Evolutionary conservation across 1,284 basidiomycete species (phyloP).

Genomic region (Kalmanozyma brasiliensis): DNA sequence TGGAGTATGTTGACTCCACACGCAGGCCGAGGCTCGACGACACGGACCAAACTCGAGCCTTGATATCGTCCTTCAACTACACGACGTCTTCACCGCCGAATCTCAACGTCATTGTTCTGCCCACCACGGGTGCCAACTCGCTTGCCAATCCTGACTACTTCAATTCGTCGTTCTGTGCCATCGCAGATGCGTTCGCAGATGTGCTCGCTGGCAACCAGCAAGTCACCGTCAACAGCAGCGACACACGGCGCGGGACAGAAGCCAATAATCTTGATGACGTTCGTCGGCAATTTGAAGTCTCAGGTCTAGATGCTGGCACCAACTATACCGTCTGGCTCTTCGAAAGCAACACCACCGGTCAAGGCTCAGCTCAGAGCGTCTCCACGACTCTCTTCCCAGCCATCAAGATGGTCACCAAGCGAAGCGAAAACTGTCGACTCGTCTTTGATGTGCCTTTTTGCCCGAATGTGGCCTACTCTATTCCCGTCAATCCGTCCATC

Average conservation of each 20-base stretch:
- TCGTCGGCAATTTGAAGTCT: slow-evolving; percentile 53
- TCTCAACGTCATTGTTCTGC: slow-evolving; percentile 59
- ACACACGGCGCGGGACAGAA: slow-evolving; percentile 50
- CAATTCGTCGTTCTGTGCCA: slow-evolving; percentile 66
- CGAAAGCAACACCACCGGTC: slow-evolving; percentile 40
- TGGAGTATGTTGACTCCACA: slow-evolving; percentile 47
- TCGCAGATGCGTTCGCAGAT: slow-evolving; percentile 47
- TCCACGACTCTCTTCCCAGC: slow-evolving; percentile 52
- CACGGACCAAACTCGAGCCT: slow-evolving; percentile 60
- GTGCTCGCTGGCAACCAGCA: slow-evolving; percentile 18
- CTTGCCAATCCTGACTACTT: slow-evolving; percentile 57
- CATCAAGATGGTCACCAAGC: slow-evolving; percentile 67
- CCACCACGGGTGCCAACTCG: slow-evolving; percentile 48
- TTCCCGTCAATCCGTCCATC: slow-evolving; percentile 65
- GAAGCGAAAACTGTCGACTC: slow-evolving; percentile 65
- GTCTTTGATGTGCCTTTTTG: slow-evolving; percentile 68
- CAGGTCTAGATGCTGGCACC: slow-evolving; percentile 52
- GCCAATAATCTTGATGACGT: slow-evolving; percentile 38
- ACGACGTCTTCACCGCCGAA: slow-evolving; percentile 47
- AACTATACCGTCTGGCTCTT: slow-evolving; percentile 69
- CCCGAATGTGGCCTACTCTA: slow-evolving; percentile 69
- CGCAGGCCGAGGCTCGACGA: slow-evolving; percentile 61
- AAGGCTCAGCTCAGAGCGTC: slow-evolving; percentile 28
- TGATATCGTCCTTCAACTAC: slow-evolving; percentile 66
- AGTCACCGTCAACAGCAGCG: slow-evolving; percentile 48